phyloP scores from a whole-genome alignment of 2,329 filamentous ascomycete species.

The Neoarthrinium moseri region DNA sequence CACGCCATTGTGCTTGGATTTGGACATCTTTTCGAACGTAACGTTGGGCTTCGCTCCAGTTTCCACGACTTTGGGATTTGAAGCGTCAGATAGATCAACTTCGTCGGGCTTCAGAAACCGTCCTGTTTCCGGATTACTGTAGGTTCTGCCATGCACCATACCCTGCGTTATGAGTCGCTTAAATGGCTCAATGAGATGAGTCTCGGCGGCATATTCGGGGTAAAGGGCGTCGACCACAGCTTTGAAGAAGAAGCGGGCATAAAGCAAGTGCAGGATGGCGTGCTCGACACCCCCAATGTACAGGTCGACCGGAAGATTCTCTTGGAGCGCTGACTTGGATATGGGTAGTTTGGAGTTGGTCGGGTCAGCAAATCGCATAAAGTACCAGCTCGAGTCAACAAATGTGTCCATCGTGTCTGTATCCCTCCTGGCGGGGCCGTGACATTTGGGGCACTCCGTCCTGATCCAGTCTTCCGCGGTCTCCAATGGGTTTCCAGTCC shows the following conservation, averaged over 20 bases:
- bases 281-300: conserved; percentile 90
- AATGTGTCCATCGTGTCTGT: conserved; percentile 97
- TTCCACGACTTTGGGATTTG: conserved; percentile 58
- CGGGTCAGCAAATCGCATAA: conserved; percentile 74
- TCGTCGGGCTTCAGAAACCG: conserved; percentile 76
- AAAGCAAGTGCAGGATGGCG: conserved; percentile 85
- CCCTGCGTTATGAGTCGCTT: conserved; percentile 81
- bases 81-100: conserved; percentile 60
- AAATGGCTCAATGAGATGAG: conserved; percentile 68
- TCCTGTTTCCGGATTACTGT: conserved; percentile 70
- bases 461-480: conserved; percentile 71
- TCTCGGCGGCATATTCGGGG: conserved; percentile 23
- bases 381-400: conserved; percentile 95
- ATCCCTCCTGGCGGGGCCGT: conserved; percentile 70
- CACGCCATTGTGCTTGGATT: conserved; percentile 90
- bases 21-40: conserved; percentile 90
- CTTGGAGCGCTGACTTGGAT: conserved; percentile 54
- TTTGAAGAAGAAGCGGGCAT: conserved; percentile 88
- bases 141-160: conserved; percentile 91
- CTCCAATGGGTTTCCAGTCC: conserved; percentile 75
- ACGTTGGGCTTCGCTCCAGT: conserved; percentile 59
- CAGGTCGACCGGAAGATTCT: conserved; percentile 73
- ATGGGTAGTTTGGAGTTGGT: conserved; percentile 63
- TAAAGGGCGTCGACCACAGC: conserved; percentile 64
- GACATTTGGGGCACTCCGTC: conserved; percentile 72